phyloP scores from a whole-genome alignment of 768 basidiomycete genomes.

The Galerina marginata region DNA sequence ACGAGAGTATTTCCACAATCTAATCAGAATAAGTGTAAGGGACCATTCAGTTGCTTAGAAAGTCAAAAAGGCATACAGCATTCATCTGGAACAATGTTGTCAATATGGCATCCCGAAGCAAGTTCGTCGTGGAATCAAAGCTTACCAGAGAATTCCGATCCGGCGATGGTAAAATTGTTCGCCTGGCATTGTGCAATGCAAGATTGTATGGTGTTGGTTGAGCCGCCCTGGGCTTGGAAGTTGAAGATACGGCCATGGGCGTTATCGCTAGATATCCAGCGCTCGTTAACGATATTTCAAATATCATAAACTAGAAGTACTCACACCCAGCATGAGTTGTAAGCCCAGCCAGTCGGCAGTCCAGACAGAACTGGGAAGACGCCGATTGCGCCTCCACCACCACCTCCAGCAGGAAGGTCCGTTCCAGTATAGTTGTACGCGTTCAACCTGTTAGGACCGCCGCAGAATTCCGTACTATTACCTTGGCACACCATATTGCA shows the following conservation, averaged over 20 bases:
- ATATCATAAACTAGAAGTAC: slow-evolving; percentile 17
- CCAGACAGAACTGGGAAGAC: slow-evolving; percentile 52
- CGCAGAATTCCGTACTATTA: slow-evolving; percentile 69
- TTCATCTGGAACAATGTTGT: slow-evolving; percentile 31
- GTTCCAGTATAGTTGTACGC: slow-evolving; percentile 75
- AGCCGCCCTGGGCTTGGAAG: slow-evolving; percentile 27
- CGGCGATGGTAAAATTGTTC: slow-evolving; percentile 69
- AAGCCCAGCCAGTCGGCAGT: slow-evolving; percentile 62
- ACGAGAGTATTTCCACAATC: slow-evolving; percentile 75
- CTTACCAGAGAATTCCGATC: slow-evolving; percentile 68
- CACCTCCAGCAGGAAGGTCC: slow-evolving; percentile 46
- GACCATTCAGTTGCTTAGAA: neutral
- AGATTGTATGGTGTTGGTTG: slow-evolving; percentile 56
- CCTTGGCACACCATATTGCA: slow-evolving; percentile 75
- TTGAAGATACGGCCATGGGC: slow-evolving; percentile 65
- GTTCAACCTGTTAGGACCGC: slow-evolving; percentile 70
- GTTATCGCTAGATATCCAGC: slow-evolving; percentile 50
- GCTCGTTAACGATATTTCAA: neutral
- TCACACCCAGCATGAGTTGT: slow-evolving; percentile 71
- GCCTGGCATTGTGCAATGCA: slow-evolving; percentile 66
- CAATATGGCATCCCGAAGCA: neutral
- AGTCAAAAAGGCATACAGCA: slow-evolving; percentile 47
- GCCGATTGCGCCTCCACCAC: slow-evolving; percentile 31
- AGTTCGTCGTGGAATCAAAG: slow-evolving; percentile 9
- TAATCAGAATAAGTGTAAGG: slow-evolving; percentile 25